A percentile compares a stretch with the other conserved stretches of the same genome.
These are phyloP conservation scores for Lobulomyces angularis DNA, from an alignment of 192 early-diverging fungal species.

Conservation along the genomic window DNA sequence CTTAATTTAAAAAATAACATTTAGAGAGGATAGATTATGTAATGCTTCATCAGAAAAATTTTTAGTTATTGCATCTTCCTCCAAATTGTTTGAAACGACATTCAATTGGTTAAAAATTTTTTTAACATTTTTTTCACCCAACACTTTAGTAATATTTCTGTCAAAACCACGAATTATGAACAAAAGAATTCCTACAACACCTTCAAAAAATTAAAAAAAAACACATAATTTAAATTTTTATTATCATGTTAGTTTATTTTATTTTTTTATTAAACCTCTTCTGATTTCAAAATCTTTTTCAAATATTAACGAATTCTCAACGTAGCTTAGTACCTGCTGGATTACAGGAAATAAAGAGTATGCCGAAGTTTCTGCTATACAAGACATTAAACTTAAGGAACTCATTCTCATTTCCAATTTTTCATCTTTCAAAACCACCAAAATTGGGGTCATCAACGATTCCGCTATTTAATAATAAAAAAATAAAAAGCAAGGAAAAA, in stretches of 20 bases:
- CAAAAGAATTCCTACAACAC: conserved; percentile 55
- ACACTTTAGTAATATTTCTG: conserved; percentile 31
- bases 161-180: conserved; percentile 60
- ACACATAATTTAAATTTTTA: not conserved
- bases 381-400: conserved; percentile 20
- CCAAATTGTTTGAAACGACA: no score
- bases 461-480: not conserved
- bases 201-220: conserved; percentile 18
- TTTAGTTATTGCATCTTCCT: no score
- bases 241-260: conserved; percentile 1
- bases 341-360: conserved; percentile 55
- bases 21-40: no score
- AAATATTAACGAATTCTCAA: conserved; percentile 54
- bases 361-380: conserved; percentile 58
- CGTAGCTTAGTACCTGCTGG: conserved; percentile 51
- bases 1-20: no score
- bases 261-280: conserved; percentile 28
- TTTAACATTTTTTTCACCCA: no score
- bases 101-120: no score
- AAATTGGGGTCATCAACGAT: conserved; percentile 15
- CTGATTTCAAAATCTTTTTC: conserved; percentile 50
- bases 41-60: no score
- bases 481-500: not conserved
- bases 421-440: conserved; percentile 21
- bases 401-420: conserved; percentile 17